These are phyloP conservation scores for Thraustochytrium sp. DNA, from an alignment of 352 stramenopile genomes.

Conservation along the genomic window DNA sequence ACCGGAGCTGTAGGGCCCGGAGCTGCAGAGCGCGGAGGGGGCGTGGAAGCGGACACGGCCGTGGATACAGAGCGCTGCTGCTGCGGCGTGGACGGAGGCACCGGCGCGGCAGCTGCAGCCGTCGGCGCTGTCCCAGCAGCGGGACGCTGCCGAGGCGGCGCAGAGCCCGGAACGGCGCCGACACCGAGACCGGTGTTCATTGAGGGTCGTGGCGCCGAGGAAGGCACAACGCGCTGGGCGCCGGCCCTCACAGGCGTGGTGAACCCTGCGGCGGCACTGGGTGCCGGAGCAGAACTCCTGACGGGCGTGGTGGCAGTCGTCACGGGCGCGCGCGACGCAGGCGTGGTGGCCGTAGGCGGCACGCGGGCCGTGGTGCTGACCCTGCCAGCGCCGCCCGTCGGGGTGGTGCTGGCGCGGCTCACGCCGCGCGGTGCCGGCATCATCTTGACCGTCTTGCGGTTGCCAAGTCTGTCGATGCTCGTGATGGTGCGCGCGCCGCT, in stretches of 20 bases:
- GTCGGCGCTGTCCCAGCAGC: neutral
- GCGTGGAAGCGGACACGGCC: too few species aligned
- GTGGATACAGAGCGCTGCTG: too few species aligned
- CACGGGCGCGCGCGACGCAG: neutral
- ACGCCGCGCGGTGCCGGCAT: constrained; percentile 2
- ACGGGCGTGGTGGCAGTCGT: neutral
- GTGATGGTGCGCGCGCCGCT: constrained; percentile 3
- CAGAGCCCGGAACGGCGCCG: neutral
- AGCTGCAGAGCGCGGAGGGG: too few species aligned
- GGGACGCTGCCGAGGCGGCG: neutral
- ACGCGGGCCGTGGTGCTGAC: neutral
- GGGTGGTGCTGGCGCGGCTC: neutral
- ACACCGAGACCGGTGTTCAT: neutral
- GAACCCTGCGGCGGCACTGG: neutral
- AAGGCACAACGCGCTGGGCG: neutral
- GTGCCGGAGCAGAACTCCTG: neutral
- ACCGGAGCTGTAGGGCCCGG: too few species aligned
- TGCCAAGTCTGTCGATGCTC: neutral
- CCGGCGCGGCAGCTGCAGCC: neutral
- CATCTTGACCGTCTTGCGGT: constrained; percentile 22
- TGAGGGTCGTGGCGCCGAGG: neutral
- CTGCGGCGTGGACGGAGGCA: neutral
- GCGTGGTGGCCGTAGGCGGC: neutral
- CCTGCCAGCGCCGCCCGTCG: too few species aligned
- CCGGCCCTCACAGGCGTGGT: neutral